Conservation (phyloP, 192 early-diverging fungal species). For the Rhizophagus prolifer region DNA sequence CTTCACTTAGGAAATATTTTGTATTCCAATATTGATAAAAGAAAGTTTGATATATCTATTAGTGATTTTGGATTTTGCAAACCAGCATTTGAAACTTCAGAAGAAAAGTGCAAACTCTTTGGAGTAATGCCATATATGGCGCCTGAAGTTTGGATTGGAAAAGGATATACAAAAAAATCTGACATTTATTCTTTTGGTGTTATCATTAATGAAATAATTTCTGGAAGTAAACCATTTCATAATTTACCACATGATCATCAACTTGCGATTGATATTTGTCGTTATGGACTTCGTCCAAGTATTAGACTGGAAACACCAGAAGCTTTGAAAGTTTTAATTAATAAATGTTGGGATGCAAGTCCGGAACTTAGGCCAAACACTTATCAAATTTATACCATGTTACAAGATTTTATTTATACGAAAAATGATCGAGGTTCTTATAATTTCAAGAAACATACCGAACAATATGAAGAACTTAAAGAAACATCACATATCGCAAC, state of each 20-base stretch:
- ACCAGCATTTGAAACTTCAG: background rate
- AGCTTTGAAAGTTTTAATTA: background rate
- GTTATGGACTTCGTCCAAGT: background rate
- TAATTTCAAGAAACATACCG: too few relatives aligned
- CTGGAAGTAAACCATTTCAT: constrained; percentile 33
- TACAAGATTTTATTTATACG: background rate
- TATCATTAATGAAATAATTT: constrained; percentile 43
- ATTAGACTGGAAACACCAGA: background rate
- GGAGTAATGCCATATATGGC: constrained; percentile 44
- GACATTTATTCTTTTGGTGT: constrained; percentile 43
- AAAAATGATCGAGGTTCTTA: background rate
- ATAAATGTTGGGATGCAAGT: background rate
- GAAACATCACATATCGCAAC: too few relatives aligned
- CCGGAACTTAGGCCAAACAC: background rate
- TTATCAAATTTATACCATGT: background rate
- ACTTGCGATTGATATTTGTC: background rate
- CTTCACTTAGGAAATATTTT: too few relatives aligned
- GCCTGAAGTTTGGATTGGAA: constrained; percentile 34
- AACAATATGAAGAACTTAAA: too few relatives aligned
- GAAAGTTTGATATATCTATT: background rate
- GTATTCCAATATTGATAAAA: too few relatives aligned
- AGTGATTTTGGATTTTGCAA: background rate
- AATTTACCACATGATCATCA: background rate
- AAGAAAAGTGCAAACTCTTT: background rate
- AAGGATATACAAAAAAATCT: constrained; percentile 34